Percentiles rank a stretch among this genome's conserved stretches.
Evolutionary conservation across 2,329 filamentous ascomycete genomes (phyloP).

Genomic region (Paramyrothecium sp.): DNA sequence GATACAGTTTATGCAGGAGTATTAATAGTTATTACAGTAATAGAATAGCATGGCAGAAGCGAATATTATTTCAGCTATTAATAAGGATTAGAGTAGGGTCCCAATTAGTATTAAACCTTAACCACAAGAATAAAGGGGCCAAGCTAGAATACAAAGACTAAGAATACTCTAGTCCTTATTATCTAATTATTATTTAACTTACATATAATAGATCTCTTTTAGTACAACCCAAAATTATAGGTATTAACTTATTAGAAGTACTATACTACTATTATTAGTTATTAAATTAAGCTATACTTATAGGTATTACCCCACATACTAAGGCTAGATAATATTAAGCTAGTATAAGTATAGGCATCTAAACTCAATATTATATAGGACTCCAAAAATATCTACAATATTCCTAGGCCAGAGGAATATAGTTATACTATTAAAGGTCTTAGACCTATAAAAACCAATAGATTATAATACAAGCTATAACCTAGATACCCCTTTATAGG

Average conservation of each 20-base stretch:
- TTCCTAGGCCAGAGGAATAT: neutral
- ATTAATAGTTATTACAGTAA: neutral
- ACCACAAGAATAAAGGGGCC: neutral
- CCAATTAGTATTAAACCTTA: neutral
- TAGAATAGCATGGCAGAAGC: neutral
- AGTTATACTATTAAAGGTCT: neutral
- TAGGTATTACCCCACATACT: neutral
- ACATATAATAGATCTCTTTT: no score
- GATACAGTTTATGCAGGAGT: neutral
- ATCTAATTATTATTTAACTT: slow-evolving; percentile 2
- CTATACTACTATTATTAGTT: neutral
- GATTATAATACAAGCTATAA: slow-evolving; percentile 1
- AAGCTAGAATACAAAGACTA: neutral
- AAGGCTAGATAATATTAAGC: no score
- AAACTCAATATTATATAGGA: no score
- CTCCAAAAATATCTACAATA: no score
- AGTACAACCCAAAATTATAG: neutral
- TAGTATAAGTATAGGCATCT: no score
- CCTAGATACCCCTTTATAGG: neutral
- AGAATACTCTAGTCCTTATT: neutral
- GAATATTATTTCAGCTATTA: neutral
- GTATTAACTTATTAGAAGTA: slow-evolving; percentile 1
- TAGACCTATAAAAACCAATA: slow-evolving; percentile 1
- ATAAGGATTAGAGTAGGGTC: neutral
- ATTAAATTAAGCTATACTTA: slow-evolving; percentile 1